A percentile compares a stretch with the other conserved stretches of the same genome.
Conservation (phyloP, 2,329 filamentous ascomycete species). For the Ceratocystis variospora region DNA sequence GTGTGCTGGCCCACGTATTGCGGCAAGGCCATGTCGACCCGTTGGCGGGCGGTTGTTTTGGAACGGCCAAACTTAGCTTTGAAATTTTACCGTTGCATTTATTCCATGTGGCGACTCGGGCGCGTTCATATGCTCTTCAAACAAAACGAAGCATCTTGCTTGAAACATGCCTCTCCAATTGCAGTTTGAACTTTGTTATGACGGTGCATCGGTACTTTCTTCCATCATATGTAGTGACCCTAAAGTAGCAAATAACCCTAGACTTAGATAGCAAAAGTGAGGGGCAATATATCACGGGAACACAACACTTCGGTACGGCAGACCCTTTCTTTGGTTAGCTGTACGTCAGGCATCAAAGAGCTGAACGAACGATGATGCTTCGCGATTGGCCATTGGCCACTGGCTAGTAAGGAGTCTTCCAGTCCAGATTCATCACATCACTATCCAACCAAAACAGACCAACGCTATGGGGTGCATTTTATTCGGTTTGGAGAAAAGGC, state of each 20-base stretch:
- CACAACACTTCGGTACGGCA: not conserved
- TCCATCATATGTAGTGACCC: not conserved
- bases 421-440: constrained; percentile 2
- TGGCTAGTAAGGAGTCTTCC: not conserved
- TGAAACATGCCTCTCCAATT: not conserved
- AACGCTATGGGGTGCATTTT: not conserved
- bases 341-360: not conserved
- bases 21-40: constrained; percentile 20
- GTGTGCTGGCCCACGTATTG: constrained; percentile 33
- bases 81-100: too few species aligned
- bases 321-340: not conserved
- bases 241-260: not conserved
- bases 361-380: not conserved
- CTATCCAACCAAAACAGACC: not conserved
- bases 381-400: not conserved
- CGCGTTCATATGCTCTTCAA: not conserved
- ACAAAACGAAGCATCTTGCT: not conserved
- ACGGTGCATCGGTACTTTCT: too few species aligned
- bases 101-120: not conserved
- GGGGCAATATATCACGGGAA: not conserved
- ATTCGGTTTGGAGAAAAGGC: not conserved
- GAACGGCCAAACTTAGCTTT: not conserved
- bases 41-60: constrained; percentile 18
- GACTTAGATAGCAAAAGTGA: not conserved
- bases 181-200: too few species aligned